Conservation (phyloP, 2,329 filamentous ascomycete species). For the Stachybotrys chlorohalonatus region DNA sequence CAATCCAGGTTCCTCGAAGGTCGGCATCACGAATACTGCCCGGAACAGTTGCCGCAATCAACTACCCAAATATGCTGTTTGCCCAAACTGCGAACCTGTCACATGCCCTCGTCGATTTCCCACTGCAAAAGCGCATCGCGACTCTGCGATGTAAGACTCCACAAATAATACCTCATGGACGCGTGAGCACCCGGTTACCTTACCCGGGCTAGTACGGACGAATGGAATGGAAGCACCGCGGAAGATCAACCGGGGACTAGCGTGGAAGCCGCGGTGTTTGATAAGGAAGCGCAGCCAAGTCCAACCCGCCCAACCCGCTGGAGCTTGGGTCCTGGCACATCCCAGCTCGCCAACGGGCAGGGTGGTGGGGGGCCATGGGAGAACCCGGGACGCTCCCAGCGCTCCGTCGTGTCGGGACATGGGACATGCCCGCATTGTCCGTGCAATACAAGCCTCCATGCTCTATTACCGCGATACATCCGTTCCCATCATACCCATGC, state of each 20-base stretch:
- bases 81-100: too few relatives aligned
- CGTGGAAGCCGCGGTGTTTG: not conserved
- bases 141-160: too few relatives aligned
- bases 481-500: not conserved
- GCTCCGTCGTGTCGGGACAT: not conserved
- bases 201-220: not conserved
- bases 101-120: too few relatives aligned
- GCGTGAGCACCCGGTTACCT: not conserved
- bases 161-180: not conserved
- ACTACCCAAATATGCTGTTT: too few relatives aligned
- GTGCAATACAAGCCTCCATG: not conserved
- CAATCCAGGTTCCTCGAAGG: too few relatives aligned
- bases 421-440: not conserved
- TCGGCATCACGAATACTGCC: too few relatives aligned
- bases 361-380: not conserved
- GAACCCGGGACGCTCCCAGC: not conserved
- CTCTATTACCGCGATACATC: not conserved
- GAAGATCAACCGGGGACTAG: not conserved
- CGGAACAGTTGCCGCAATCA: too few relatives aligned
- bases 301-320: not conserved
- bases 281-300: not conserved
- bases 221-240: not conserved
- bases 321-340: not conserved
- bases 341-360: not conserved
- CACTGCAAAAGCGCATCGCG: too few relatives aligned